phyloP scores from a whole-genome alignment of 169 alveolate genomes.

The Gregarina niphandrodes region DNA sequence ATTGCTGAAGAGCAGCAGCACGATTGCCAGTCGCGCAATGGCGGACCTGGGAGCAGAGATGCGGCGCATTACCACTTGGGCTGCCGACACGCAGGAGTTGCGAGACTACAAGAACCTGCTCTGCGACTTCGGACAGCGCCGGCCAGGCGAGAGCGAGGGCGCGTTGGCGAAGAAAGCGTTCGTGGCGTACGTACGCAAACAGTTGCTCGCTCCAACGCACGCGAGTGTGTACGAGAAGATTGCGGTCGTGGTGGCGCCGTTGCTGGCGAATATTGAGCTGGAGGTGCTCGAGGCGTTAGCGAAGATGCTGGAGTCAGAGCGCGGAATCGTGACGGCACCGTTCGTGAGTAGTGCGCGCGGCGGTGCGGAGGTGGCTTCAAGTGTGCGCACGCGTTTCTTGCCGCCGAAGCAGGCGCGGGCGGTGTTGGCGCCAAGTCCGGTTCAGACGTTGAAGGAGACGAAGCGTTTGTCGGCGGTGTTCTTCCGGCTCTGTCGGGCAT shows the following conservation, averaged over 20 bases:
- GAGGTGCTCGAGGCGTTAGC: constrained; percentile 38
- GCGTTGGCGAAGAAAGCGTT: constrained; percentile 10
- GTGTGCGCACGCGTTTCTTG: background rate
- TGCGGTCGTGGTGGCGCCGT: constrained; percentile 37
- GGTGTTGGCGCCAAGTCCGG: constrained; percentile 4
- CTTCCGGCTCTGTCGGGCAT: constrained; percentile 26
- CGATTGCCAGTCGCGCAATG: too few species aligned
- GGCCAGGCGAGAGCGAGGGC: too few species aligned
- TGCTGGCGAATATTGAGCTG: constrained; percentile 50
- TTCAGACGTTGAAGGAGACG: background rate
- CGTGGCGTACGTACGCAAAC: constrained; percentile 12
- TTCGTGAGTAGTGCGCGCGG: background rate
- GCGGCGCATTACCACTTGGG: too few species aligned
- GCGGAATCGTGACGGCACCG: constrained; percentile 1
- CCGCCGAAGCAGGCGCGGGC: constrained; percentile 3
- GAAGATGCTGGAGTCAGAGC: background rate
- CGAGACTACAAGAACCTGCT: too few species aligned
- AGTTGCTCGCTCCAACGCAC: constrained; percentile 21
- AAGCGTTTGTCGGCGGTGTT: background rate
- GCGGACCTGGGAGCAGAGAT: too few species aligned
- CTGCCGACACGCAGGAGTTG: constrained; percentile 7
- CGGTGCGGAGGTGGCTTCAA: background rate
- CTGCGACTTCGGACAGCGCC: too few species aligned
- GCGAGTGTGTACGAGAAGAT: constrained; percentile 46
- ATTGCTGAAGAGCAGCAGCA: constrained; percentile 45